A percentile compares a stretch with the other conserved stretches of the same genome.
phyloP scores from a whole-genome alignment of 768 basidiomycete species.

The Boletus vinaceobasis region DNA sequence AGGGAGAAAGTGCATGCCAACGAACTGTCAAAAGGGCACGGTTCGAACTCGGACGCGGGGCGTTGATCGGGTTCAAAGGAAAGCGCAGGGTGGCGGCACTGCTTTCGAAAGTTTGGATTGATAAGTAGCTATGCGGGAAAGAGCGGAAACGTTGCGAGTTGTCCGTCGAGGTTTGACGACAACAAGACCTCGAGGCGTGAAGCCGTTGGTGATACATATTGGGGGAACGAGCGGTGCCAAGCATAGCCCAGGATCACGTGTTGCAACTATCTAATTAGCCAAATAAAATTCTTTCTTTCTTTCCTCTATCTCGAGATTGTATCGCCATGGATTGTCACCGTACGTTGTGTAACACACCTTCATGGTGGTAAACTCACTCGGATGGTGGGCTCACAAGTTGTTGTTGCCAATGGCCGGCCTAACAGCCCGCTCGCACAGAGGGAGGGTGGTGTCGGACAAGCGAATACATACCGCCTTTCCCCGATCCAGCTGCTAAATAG shows the following conservation, averaged over 20 bases:
- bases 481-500: too few relatives aligned
- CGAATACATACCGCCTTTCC: too few relatives aligned
- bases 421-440: too few relatives aligned
- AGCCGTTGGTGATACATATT: constrained; percentile 8
- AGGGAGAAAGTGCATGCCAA: constrained; percentile 26
- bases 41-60: background rate
- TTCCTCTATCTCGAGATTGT: too few relatives aligned
- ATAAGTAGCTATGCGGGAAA: background rate
- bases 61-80: constrained; percentile 7
- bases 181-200: constrained; percentile 14
- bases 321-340: too few relatives aligned
- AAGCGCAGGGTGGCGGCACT: constrained; percentile 16
- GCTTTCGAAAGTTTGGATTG: constrained; percentile 8
- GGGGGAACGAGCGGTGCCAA: background rate
- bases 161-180: constrained; percentile 10
- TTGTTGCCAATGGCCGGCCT: background rate
- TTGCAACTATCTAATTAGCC: too few relatives aligned
- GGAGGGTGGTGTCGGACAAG: background rate
- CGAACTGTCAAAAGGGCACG: background rate
- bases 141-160: constrained; percentile 13
- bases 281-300: too few relatives aligned
- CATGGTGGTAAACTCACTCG: too few relatives aligned
- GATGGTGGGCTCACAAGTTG: background rate
- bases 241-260: constrained; percentile 5
- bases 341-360: too few relatives aligned